Evolutionary conservation across 1,139 yeast genomes (phyloP).

Genomic region (Sugiyamaella japonica): DNA sequence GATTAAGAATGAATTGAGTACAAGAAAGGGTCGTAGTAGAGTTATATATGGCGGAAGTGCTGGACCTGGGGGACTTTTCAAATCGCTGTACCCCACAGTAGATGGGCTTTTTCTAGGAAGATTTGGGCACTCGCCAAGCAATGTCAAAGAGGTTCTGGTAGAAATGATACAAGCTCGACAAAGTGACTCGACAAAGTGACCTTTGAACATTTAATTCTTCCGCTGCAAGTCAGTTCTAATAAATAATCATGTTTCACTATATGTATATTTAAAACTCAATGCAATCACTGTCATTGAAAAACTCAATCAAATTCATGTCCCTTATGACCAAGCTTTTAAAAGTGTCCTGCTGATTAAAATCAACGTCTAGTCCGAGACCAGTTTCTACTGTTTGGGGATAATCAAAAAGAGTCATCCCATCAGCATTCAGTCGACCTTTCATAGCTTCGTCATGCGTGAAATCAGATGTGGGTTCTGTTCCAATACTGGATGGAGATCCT

Average conservation of each 20-base stretch:
- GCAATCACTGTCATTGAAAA: conserved; percentile 19
- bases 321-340: conserved; percentile 29
- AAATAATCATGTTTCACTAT: not conserved
- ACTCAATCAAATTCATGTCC: conserved; percentile 32
- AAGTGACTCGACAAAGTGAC: conserved; percentile 4
- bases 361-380: not conserved
- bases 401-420: conserved; percentile 10
- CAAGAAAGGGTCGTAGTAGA: conserved; percentile 21
- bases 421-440: not conserved
- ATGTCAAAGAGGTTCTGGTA: conserved; percentile 27
- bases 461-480: not conserved
- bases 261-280: conserved; percentile 2
- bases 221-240: no score
- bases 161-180: not conserved
- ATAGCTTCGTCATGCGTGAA: not conserved
- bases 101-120: conserved; percentile 37
- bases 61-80: conserved; percentile 35
- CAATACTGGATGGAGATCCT: conserved; percentile 5
- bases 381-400: not conserved
- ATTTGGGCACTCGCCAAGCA: conserved; percentile 33
- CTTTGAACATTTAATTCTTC: no score
- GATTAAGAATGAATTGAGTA: conserved; percentile 23
- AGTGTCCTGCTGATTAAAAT: conserved; percentile 18
- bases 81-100: conserved; percentile 26
- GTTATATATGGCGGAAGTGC: conserved; percentile 38